Evolutionary conservation across 306 rosid species (phyloP).

Genomic region (Spatholobus suberectus): DNA sequence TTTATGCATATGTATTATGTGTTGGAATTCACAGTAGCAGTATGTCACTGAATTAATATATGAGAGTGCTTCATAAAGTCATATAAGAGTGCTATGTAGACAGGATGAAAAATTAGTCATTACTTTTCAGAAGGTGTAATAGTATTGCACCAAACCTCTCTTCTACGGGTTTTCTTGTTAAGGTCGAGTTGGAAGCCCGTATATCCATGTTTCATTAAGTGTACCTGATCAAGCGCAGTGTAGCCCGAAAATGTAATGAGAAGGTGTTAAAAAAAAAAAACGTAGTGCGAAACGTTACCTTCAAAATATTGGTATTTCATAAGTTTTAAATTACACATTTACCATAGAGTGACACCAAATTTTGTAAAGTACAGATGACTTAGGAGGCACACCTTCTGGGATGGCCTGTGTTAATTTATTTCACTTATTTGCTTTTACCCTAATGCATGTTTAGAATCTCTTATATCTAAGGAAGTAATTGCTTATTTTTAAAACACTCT

Average conservation of each 20-base stretch:
- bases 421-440: neutral
- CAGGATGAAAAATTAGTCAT: neutral
- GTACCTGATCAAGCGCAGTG: neutral
- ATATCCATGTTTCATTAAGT: neutral
- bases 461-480: too few species aligned
- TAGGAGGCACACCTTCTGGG: too few species aligned
- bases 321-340: too few species aligned
- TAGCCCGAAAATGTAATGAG: too few species aligned
- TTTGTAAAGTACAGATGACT: too few species aligned
- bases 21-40: neutral
- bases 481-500: too few species aligned
- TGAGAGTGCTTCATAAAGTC: neutral
- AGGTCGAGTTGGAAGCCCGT: neutral
- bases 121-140: neutral
- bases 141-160: neutral
- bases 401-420: too few species aligned
- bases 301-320: too few species aligned
- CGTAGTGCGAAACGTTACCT: too few species aligned
- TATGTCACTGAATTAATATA: neutral
- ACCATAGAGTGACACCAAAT: too few species aligned
- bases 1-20: conserved; percentile 14
- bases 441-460: neutral
- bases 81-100: neutral
- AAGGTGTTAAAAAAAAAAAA: too few species aligned
- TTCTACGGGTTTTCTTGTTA: neutral